These are phyloP conservation scores for Globisporangium spinosum DNA, from an alignment of 352 stramenopile genomes.

Conservation along the genomic window DNA sequence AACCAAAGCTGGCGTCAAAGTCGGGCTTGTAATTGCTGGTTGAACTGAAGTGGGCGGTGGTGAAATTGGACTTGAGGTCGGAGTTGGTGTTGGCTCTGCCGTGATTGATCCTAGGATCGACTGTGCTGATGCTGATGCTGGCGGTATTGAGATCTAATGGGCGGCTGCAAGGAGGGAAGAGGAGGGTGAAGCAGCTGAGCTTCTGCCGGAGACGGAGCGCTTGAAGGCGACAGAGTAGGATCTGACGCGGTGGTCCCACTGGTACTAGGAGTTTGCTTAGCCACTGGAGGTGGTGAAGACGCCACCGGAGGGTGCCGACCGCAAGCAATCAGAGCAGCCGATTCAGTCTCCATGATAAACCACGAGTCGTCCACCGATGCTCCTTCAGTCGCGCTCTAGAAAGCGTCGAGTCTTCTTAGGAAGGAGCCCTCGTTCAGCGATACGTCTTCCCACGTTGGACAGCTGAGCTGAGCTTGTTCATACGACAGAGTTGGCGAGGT, in stretches of 20 bases:
- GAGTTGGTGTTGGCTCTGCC: neutral
- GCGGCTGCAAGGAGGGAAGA: neutral
- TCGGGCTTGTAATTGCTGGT: neutral
- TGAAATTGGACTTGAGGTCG: neutral
- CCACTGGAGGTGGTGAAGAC: neutral
- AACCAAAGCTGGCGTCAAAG: neutral
- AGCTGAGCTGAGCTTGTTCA: neutral
- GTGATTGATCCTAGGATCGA: neutral
- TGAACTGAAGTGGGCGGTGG: neutral
- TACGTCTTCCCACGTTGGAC: neutral
- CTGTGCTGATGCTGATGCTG: neutral
- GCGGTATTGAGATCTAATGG: neutral
- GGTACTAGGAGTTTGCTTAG: neutral
- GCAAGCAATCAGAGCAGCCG: neutral
- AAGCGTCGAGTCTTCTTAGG: neutral
- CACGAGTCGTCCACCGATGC: neutral
- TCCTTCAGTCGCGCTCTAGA: neutral
- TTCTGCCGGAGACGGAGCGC: neutral
- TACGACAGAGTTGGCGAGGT: neutral
- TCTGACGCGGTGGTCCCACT: neutral
- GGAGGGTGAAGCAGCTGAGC: neutral
- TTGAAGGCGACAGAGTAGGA: neutral
- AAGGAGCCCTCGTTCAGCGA: neutral
- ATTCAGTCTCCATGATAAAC: neutral
- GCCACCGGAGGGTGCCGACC: neutral